Conservation (phyloP, 441 rosid species). For the Metrosideros polymorpha region DNA sequence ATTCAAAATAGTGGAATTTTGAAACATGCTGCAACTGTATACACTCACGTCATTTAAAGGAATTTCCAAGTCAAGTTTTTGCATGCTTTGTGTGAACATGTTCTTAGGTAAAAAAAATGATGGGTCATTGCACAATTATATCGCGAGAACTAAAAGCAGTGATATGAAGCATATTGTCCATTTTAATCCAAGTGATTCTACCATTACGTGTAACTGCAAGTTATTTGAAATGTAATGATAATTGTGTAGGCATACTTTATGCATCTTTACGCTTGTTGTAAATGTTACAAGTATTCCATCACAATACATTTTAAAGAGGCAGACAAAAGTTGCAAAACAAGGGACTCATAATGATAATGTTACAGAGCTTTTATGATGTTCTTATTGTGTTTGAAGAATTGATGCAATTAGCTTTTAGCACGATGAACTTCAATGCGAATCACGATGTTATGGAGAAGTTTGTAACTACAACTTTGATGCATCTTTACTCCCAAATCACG, state of each 20-base stretch:
- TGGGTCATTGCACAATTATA: neutral
- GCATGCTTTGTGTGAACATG: neutral
- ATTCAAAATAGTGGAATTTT: neutral
- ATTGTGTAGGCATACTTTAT: neutral
- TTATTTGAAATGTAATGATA: neutral
- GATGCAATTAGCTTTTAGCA: accelerated
- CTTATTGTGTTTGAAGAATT: neutral
- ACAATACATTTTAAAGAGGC: too few species aligned
- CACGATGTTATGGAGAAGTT: neutral
- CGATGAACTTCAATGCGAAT: neutral
- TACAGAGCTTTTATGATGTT: neutral
- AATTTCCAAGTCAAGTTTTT: neutral
- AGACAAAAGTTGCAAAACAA: neutral
- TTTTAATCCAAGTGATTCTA: neutral
- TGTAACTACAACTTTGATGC: neutral
- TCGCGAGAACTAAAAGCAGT: neutral
- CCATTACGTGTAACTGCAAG: too few species aligned
- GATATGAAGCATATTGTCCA: too few species aligned
- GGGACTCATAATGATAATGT: neutral
- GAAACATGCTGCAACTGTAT: neutral
- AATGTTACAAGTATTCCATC: too few species aligned
- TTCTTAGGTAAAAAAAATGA: too few species aligned
- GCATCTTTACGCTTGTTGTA: neutral
- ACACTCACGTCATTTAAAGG: neutral
- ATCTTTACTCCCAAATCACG: neutral